These are phyloP conservation scores for Colletotrichum musicola DNA, from an alignment of 2,329 filamentous ascomycete genomes.

Conservation along the genomic window DNA sequence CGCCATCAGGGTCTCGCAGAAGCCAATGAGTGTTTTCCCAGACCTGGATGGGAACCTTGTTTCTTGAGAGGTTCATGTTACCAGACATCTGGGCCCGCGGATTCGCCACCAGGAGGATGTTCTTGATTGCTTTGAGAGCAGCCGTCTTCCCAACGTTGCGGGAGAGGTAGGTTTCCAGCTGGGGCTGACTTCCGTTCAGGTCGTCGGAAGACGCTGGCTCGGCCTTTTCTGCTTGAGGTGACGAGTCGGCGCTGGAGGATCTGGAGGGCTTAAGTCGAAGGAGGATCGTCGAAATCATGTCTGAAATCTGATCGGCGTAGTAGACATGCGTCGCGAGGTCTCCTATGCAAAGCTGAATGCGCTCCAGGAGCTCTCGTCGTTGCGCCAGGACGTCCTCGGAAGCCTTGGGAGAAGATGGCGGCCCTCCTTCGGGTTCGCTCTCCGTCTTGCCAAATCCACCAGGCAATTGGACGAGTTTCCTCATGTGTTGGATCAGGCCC, in stretches of 20 bases:
- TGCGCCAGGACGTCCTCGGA: constrained; percentile 61
- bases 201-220: constrained; percentile 53
- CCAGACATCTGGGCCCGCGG: constrained; percentile 69
- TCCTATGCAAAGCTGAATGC: constrained; percentile 84
- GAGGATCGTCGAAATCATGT: constrained; percentile 90
- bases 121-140: constrained; percentile 84
- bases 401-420: constrained; percentile 45
- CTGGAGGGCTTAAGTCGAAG: constrained; percentile 78
- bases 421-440: constrained; percentile 47
- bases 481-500: constrained; percentile 85
- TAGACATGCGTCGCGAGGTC: constrained; percentile 94
- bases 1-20: constrained; percentile 80
- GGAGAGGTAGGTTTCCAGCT: constrained; percentile 65
- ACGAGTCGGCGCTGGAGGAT: constrained; percentile 57
- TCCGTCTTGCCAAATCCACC: constrained; percentile 52
- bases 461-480: constrained; percentile 78
- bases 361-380: constrained; percentile 74
- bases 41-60: constrained; percentile 81
- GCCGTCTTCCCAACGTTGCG: constrained; percentile 68
- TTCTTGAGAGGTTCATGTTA: constrained; percentile 76
- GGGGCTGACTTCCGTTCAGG: constrained; percentile 50
- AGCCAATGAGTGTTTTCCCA: constrained; percentile 99
- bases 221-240: constrained; percentile 61
- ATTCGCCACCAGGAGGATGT: constrained; percentile 86
- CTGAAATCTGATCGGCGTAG: constrained; percentile 94